These are phyloP conservation scores for Astraeus odoratus DNA, from an alignment of 768 basidiomycete species.

Conservation along the genomic window DNA sequence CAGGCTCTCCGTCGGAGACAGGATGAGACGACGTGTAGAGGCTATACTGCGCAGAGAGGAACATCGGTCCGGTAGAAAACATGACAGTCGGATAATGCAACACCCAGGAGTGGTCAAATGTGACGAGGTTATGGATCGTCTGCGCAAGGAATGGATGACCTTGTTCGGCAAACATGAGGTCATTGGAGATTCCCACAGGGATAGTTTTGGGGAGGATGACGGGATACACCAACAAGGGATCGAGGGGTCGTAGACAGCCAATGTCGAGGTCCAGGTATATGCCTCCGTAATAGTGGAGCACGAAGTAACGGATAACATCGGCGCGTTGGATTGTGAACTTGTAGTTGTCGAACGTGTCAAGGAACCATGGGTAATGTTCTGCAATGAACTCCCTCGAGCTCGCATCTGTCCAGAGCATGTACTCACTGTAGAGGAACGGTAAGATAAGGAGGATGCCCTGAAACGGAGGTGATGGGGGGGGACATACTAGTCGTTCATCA, in stretches of 20 bases:
- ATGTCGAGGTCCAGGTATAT: conserved; percentile 96
- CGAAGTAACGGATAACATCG: conserved; percentile 96
- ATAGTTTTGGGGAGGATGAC: conserved; percentile 93
- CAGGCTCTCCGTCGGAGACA: conserved; percentile 42
- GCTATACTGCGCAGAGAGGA: conserved; percentile 90
- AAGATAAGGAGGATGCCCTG: conserved; percentile 8
- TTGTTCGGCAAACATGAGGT: conserved; percentile 89
- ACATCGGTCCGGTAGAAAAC: conserved; percentile 99
- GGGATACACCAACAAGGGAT: conserved; percentile 78
- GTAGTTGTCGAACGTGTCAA: conserved; percentile 91
- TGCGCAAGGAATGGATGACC: conserved; percentile 85
- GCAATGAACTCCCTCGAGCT: conserved; percentile 86
- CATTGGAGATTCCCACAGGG: conserved; percentile 96
- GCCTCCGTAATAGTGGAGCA: conserved; percentile 92
- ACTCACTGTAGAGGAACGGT: conserved; percentile 53
- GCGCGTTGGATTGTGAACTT: conserved; percentile 90
- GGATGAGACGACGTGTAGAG: conserved; percentile 71
- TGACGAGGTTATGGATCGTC: conserved; percentile 84
- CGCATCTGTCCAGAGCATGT: conserved; percentile 96
- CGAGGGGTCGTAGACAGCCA: conserved; percentile 81
- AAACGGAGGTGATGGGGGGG: conserved; percentile 3
- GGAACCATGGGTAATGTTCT: conserved; percentile 83
- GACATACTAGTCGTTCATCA: conserved; percentile 95
- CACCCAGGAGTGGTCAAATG: conserved; percentile 90
- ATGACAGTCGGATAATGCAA: conserved; percentile 99